Evolutionary conservation across 1,139 yeast species (phyloP).

Genomic region (Zygosaccharomyces pseudobailii): DNA sequence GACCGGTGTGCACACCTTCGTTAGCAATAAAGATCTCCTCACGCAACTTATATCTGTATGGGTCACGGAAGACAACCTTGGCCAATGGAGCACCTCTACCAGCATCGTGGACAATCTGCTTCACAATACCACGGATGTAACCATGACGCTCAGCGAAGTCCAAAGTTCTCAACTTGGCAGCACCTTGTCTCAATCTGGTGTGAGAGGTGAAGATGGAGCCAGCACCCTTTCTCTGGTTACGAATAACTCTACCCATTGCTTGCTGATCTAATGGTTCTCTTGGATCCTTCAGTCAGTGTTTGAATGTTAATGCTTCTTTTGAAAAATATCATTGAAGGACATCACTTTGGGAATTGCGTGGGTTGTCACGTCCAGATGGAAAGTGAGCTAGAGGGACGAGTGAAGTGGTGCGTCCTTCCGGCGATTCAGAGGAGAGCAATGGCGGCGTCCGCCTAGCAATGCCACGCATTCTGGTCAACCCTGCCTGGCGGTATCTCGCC

Average conservation of each 20-base stretch:
- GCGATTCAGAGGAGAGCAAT: too few relatives aligned
- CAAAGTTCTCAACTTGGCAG: constrained; percentile 99
- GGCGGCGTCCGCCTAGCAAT: too few relatives aligned
- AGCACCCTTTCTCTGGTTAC: constrained; percentile 99
- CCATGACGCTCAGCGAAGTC: constrained; percentile 99
- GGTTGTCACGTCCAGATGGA: not conserved
- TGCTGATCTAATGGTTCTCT: constrained; percentile 29
- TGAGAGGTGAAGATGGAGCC: constrained; percentile 99
- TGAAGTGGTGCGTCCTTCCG: too few relatives aligned
- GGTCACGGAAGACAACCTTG: constrained; percentile 98
- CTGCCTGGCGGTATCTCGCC: too few relatives aligned
- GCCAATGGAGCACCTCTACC: constrained; percentile 99
- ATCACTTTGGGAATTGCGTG: constrained; percentile 1
- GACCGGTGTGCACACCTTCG: constrained; percentile 99
- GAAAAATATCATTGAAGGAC: constrained; percentile 2
- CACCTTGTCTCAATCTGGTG: constrained; percentile 99
- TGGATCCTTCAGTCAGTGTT: not conserved
- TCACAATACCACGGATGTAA: constrained; percentile 98
- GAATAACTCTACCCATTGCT: constrained; percentile 82
- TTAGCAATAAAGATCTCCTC: constrained; percentile 98
- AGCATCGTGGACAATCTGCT: constrained; percentile 98
- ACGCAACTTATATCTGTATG: constrained; percentile 96
- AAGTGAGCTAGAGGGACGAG: not conserved
- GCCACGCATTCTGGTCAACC: too few relatives aligned
- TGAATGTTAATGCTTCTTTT: constrained; percentile 1